These are phyloP conservation scores for Fusarium buharicum DNA, from an alignment of 2,329 filamentous ascomycete genomes.

Conservation along the genomic window DNA sequence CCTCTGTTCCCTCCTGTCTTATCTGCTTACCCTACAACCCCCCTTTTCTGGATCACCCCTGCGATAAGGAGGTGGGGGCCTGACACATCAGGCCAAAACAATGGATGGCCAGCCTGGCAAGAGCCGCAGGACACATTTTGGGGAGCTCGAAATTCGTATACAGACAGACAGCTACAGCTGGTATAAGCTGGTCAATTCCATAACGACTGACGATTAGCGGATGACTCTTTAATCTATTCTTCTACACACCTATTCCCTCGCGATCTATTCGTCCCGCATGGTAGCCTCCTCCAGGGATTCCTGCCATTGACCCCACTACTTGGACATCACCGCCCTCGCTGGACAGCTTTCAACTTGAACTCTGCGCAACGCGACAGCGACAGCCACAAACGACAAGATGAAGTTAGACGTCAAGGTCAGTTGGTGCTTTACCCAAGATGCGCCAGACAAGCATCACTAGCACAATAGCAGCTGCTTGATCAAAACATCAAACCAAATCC, in stretches of 20 bases:
- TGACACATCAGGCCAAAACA: constrained; percentile 44
- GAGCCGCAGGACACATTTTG: constrained; percentile 48
- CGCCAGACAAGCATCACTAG: not conserved
- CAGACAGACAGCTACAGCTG: constrained; percentile 11
- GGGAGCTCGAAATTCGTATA: constrained; percentile 42
- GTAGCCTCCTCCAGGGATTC: constrained; percentile 43
- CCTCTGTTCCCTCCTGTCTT: not conserved
- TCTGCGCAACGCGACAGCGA: constrained; percentile 40
- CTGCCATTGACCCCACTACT: constrained; percentile 44
- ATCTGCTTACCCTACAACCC: constrained; percentile 28
- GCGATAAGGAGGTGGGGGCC: constrained; percentile 36
- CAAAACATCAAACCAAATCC: not conserved
- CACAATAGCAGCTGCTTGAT: not conserved
- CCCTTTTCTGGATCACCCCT: constrained; percentile 38
- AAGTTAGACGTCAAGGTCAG: constrained; percentile 58
- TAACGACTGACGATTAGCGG: constrained; percentile 40
- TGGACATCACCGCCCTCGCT: constrained; percentile 46
- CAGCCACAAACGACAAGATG: constrained; percentile 48
- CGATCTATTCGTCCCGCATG: constrained; percentile 39
- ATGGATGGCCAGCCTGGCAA: constrained; percentile 45
- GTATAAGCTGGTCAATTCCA: constrained; percentile 34
- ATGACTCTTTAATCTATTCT: not conserved
- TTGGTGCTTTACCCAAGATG: constrained; percentile 5
- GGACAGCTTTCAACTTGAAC: constrained; percentile 47
- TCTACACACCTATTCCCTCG: not conserved